A percentile compares a stretch with the other conserved stretches of the same genome.
These are phyloP conservation scores for Ceratocystis albifundus DNA, from an alignment of 2,329 filamentous ascomycete species.

Conservation along the genomic window DNA sequence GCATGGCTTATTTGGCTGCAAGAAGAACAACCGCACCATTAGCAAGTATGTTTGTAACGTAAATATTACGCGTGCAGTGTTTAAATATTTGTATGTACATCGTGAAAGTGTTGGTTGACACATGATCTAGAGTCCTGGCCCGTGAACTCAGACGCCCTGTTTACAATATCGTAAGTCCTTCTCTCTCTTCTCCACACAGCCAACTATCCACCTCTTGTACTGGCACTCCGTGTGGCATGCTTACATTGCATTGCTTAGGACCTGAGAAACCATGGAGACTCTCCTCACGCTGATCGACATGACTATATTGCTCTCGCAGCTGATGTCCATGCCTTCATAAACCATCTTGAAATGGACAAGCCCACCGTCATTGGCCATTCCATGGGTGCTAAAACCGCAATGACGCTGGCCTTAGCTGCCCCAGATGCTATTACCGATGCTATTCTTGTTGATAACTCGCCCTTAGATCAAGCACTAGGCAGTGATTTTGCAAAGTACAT, in stretches of 20 bases:
- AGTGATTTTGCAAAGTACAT: conserved; percentile 71
- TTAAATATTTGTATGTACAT: too few species aligned
- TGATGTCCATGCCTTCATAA: conserved; percentile 70
- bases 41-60: conserved; percentile 60
- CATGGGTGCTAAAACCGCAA: conserved; percentile 92
- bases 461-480: conserved; percentile 64
- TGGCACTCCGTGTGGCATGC: not conserved
- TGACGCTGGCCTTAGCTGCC: conserved; percentile 66
- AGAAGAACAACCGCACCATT: conserved; percentile 87
- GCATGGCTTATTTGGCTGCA: conserved; percentile 88
- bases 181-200: not conserved
- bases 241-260: conserved; percentile 44
- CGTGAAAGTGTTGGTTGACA: not conserved
- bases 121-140: conserved; percentile 53
- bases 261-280: conserved; percentile 85
- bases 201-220: too few species aligned
- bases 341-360: conserved; percentile 54
- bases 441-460: conserved; percentile 83
- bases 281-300: conserved; percentile 63
- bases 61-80: too few species aligned
- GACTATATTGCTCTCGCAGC: conserved; percentile 73
- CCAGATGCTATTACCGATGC: conserved; percentile 58
- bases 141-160: conserved; percentile 69
- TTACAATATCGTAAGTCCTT: conserved; percentile 58
- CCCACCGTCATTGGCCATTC: conserved; percentile 82